Conservation (phyloP, 371 early-diverging fungal species). For the Coemansia sp. region DNA sequence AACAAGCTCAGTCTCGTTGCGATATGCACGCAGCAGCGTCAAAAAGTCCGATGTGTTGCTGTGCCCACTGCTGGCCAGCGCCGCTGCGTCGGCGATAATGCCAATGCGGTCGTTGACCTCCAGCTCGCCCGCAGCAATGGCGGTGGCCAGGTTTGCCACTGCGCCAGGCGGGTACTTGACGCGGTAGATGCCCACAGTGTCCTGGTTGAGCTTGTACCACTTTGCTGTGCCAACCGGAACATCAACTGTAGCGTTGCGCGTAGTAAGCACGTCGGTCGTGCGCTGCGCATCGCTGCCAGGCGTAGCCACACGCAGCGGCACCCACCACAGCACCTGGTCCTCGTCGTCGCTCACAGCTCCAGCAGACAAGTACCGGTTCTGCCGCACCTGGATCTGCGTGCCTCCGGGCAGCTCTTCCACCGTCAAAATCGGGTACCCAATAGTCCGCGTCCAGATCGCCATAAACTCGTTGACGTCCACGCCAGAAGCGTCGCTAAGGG, state of each 20-base stretch:
- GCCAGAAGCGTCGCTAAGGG: slow-evolving; percentile 67
- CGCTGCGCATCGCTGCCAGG: background rate
- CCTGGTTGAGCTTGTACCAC: slow-evolving; percentile 64
- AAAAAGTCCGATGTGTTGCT: slow-evolving; percentile 61
- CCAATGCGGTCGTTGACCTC: slow-evolving; percentile 61
- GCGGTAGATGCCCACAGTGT: slow-evolving; percentile 65
- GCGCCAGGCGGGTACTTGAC: slow-evolving; percentile 60
- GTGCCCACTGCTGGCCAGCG: slow-evolving; percentile 64
- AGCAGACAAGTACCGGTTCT: slow-evolving; percentile 72
- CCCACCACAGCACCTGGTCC: slow-evolving; percentile 68
- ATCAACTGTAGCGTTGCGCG: slow-evolving; percentile 46
- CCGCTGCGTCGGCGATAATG: slow-evolving; percentile 62
- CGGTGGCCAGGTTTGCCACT: slow-evolving; percentile 54
- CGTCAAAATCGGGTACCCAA: slow-evolving; percentile 80
- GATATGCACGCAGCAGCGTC: slow-evolving; percentile 60
- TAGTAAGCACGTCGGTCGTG: slow-evolving; percentile 31
- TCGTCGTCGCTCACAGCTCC: slow-evolving; percentile 69
- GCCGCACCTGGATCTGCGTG: slow-evolving; percentile 55
- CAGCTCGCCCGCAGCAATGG: slow-evolving; percentile 55
- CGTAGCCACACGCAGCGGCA: slow-evolving; percentile 61
- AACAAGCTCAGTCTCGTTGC: slow-evolving; percentile 63
- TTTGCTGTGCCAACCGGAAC: slow-evolving; percentile 43
- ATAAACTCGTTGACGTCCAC: slow-evolving; percentile 74
- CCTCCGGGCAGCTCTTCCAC: slow-evolving; percentile 56
- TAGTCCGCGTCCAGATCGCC: slow-evolving; percentile 81